Evolutionary conservation across 2,329 filamentous ascomycete species (phyloP).

Genomic region (Penicillium sp.): DNA sequence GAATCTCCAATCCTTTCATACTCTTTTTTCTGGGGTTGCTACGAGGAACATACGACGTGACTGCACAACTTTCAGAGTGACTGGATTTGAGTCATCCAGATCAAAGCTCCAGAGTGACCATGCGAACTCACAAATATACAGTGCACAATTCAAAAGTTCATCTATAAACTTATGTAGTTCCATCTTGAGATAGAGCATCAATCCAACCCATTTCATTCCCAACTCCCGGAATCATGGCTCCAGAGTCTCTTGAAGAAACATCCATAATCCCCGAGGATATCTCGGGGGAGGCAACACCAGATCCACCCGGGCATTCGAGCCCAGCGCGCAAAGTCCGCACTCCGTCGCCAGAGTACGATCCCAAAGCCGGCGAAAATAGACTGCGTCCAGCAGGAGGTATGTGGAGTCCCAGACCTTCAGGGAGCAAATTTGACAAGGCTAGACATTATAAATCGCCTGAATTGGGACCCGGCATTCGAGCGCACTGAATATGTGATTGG

Average conservation of each 20-base stretch:
- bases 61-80: not conserved
- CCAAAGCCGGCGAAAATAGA: constrained; percentile 18
- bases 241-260: not conserved
- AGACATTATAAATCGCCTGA: constrained; percentile 53
- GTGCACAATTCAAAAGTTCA: not conserved
- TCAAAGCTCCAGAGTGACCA: too few species aligned
- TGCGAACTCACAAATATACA: not conserved
- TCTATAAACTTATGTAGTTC: not conserved
- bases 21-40: too few species aligned
- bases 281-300: not conserved
- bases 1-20: too few species aligned
- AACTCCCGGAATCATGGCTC: not conserved
- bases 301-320: not conserved
- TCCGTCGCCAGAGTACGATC: constrained; percentile 2
- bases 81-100: not conserved
- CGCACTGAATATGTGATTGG: constrained; percentile 53
- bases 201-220: not conserved
- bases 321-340: not conserved
- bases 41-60: too few species aligned
- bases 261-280: not conserved
- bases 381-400: constrained; percentile 21
- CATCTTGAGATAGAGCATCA: not conserved
- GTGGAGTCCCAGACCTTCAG: not conserved
- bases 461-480: constrained; percentile 52
- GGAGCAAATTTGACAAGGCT: not conserved